A percentile compares a stretch with the other conserved stretches of the same genome.
phyloP scores from a whole-genome alignment of 2,329 filamentous ascomycete genomes.

The Aspergillus pseudoglaucus region DNA sequence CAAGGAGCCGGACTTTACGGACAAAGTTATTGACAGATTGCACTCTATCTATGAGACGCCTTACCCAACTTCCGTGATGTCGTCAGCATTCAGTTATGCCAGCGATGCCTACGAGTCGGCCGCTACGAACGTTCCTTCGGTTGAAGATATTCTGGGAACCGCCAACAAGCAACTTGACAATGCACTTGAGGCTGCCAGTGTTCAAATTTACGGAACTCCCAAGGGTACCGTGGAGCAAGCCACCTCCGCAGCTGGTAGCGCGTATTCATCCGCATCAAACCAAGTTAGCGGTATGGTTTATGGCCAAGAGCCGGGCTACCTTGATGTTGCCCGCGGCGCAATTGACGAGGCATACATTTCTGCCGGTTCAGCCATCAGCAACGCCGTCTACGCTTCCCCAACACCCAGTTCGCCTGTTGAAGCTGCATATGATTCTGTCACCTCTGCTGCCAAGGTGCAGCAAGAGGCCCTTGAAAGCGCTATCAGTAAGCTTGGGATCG shows the following conservation, averaged over 20 bases:
- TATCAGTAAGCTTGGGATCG: conserved; percentile 21
- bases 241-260: conserved; percentile 47
- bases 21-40: conserved; percentile 69
- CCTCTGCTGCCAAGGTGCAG: conserved; percentile 38
- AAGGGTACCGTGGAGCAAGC: conserved; percentile 51
- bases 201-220: conserved; percentile 51
- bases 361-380: conserved; percentile 50
- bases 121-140: conserved; percentile 50
- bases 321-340: conserved; percentile 48
- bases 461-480: conserved; percentile 30
- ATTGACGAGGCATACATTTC: conserved; percentile 50
- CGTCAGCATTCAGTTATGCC: conserved; percentile 49
- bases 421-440: conserved; percentile 40
- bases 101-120: conserved; percentile 35
- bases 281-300: conserved; percentile 51
- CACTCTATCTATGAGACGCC: conserved; percentile 66
- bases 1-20: conserved; percentile 73
- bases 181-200: conserved; percentile 53
- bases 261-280: conserved; percentile 45
- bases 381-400: conserved; percentile 50
- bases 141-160: conserved; percentile 53
- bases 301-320: conserved; percentile 47
- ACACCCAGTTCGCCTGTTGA: conserved; percentile 43
- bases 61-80: conserved; percentile 25
- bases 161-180: conserved; percentile 52